phyloP scores from a whole-genome alignment of 768 basidiomycete genomes.

The Podaxis mareebaensis region DNA sequence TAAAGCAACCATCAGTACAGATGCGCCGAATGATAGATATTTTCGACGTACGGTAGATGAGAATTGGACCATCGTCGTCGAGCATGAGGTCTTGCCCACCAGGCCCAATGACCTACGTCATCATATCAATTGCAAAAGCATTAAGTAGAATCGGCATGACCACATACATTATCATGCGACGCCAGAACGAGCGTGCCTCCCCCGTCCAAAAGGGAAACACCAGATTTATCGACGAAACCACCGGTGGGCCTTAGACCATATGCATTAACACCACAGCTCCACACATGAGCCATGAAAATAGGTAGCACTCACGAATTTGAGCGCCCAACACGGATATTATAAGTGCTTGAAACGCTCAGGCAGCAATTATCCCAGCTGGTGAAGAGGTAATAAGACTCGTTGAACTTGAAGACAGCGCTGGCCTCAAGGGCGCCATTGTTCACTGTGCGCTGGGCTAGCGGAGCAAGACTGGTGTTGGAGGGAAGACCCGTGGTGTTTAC shows the following conservation, averaged over 20 bases:
- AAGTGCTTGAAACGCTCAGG: slow-evolving; percentile 49
- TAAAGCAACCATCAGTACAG: slow-evolving; percentile 18
- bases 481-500: slow-evolving; percentile 43
- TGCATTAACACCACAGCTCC: background rate
- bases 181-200: slow-evolving; percentile 54
- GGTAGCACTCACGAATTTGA: slow-evolving; percentile 36
- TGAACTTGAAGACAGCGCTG: slow-evolving; percentile 42
- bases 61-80: slow-evolving; percentile 45
- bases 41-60: slow-evolving; percentile 47
- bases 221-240: slow-evolving; percentile 46
- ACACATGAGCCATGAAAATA: background rate
- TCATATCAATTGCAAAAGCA: background rate
- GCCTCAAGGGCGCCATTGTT: slow-evolving; percentile 52
- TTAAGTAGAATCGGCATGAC: background rate
- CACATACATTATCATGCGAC: slow-evolving; percentile 42
- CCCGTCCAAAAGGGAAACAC: slow-evolving; percentile 44
- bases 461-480: slow-evolving; percentile 35
- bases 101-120: slow-evolving; percentile 46
- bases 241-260: slow-evolving; percentile 35
- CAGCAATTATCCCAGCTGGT: slow-evolving; percentile 58
- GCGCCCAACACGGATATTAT: slow-evolving; percentile 61
- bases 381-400: slow-evolving; percentile 55
- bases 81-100: slow-evolving; percentile 53
- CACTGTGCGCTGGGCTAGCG: slow-evolving; percentile 46
- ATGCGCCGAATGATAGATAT: background rate